phyloP scores from a whole-genome alignment of 495 filamentous ascomycete species.

The Talaromyces nanjingensis region DNA sequence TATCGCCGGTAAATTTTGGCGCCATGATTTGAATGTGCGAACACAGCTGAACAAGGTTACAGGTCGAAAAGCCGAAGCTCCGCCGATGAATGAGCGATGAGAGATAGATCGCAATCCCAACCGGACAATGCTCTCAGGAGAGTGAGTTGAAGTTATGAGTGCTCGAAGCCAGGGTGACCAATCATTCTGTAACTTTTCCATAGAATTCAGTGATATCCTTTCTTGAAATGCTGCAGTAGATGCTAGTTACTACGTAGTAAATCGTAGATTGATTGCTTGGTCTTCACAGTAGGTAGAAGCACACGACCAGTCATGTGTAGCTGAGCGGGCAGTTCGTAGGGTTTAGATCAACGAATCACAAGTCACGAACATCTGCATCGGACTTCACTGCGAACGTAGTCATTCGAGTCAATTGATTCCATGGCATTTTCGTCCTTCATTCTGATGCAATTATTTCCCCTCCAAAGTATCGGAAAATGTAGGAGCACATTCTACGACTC shows the following conservation, averaged over 20 bases:
- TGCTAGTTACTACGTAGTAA: neutral
- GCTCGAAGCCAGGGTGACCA: neutral
- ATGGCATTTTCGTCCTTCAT: neutral
- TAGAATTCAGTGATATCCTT: neutral
- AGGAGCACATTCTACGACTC: neutral
- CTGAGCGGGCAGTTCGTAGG: neutral
- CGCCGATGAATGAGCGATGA: neutral
- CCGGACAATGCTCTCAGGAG: too few species aligned
- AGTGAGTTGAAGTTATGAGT: neutral
- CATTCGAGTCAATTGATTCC: neutral
- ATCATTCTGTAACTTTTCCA: neutral
- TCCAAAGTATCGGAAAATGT: neutral
- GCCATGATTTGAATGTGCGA: neutral
- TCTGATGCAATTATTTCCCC: neutral
- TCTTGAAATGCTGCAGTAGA: neutral
- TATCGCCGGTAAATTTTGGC: slow-evolving; percentile 13
- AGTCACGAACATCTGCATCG: neutral
- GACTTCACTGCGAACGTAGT: neutral
- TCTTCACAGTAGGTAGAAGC: neutral
- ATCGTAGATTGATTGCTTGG: neutral
- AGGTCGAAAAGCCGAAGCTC: neutral
- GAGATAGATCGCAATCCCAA: neutral
- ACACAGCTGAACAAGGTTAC: neutral
- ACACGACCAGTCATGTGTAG: neutral
- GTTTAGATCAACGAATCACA: neutral